phyloP scores from a whole-genome alignment of 2,329 filamentous ascomycete species.

The Juglanconis oblonga region DNA sequence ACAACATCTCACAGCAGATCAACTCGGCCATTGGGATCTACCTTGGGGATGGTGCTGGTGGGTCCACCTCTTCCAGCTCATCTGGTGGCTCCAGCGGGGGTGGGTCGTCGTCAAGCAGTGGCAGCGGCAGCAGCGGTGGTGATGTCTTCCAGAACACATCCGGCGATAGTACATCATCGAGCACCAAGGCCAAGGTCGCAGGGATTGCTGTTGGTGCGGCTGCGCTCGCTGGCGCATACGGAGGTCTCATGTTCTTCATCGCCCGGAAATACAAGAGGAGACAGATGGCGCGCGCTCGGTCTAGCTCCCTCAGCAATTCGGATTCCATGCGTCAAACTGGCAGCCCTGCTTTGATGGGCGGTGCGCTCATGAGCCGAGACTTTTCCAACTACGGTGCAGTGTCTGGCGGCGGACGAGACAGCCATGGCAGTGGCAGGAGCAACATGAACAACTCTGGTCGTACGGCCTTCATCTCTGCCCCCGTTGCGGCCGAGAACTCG shows the following conservation, averaged over 20 bases:
- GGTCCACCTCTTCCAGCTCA: slow-evolving; percentile 24
- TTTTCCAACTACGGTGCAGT: slow-evolving; percentile 51
- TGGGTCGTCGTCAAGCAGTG: slow-evolving; percentile 31
- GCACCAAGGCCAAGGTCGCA: slow-evolving; percentile 60
- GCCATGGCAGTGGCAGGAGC: slow-evolving; percentile 64
- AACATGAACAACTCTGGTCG: slow-evolving; percentile 52
- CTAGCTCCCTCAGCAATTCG: slow-evolving; percentile 65
- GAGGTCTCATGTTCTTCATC: slow-evolving; percentile 90
- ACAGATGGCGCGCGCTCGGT: slow-evolving; percentile 72
- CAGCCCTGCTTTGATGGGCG: slow-evolving; percentile 67
- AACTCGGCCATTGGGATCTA: slow-evolving; percentile 76
- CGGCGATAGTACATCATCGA: slow-evolving; percentile 45
- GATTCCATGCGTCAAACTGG: slow-evolving; percentile 54
- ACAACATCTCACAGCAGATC: slow-evolving; percentile 74
- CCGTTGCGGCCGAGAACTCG: slow-evolving; percentile 90
- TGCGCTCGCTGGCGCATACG: slow-evolving; percentile 79
- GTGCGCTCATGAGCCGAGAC: slow-evolving; percentile 58
- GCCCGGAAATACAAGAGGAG: slow-evolving; percentile 88
- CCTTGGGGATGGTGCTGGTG: slow-evolving; percentile 41
- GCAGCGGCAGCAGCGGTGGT: slow-evolving; percentile 29
- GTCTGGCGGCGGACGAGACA: slow-evolving; percentile 46
- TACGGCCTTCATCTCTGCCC: slow-evolving; percentile 74
- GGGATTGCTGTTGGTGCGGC: slow-evolving; percentile 76
- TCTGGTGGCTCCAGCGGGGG: slow-evolving; percentile 37
- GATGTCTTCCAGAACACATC: slow-evolving; percentile 32